A percentile compares a stretch with the other conserved stretches of the same genome.
Evolutionary conservation across 1,139 yeast species (phyloP).

Genomic region (Sporopachydermia cereana): DNA sequence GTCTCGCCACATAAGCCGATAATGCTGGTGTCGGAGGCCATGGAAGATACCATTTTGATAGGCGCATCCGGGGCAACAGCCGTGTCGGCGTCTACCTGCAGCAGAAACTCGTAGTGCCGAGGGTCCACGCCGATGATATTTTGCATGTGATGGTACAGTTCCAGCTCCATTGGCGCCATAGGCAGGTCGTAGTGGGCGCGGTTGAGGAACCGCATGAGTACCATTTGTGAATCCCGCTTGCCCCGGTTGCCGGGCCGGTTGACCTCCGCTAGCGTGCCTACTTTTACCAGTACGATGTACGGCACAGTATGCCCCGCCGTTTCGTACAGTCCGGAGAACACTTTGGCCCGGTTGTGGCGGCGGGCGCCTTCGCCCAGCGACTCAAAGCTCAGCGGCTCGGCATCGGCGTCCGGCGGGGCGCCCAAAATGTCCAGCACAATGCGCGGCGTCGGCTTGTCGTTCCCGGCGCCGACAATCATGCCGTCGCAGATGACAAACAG

Average conservation of each 20-base stretch:
- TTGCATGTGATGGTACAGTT: constrained; percentile 30
- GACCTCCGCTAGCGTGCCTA: constrained; percentile 30
- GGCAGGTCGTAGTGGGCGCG: constrained; percentile 30
- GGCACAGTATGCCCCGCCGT: constrained; percentile 33
- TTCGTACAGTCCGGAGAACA: constrained; percentile 30
- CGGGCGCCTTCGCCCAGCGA: constrained; percentile 29
- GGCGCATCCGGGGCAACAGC: constrained; percentile 27
- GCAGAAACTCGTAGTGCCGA: constrained; percentile 28
- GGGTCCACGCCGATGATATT: constrained; percentile 33
- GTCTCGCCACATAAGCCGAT: constrained; percentile 34
- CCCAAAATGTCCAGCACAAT: constrained; percentile 32
- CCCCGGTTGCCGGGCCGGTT: constrained; percentile 32
- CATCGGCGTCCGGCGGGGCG: constrained; percentile 26
- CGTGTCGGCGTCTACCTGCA: constrained; percentile 34
- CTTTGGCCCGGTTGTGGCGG: constrained; percentile 30
- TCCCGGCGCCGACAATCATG: constrained; percentile 33
- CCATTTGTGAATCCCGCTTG: constrained; percentile 32
- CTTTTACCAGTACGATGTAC: constrained; percentile 29
- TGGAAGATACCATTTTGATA: constrained; percentile 24
- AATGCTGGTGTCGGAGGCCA: constrained; percentile 25
- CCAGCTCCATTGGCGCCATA: constrained; percentile 31
- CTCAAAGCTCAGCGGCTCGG: constrained; percentile 28
- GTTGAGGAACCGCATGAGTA: constrained; percentile 30
- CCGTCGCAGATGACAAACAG: constrained; percentile 30
- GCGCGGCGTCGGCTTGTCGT: constrained; percentile 30